These are phyloP conservation scores for Saccharomyces cerevisiae DNA, from an alignment of 805 yeast genomes.

Conservation along the genomic window DNA sequence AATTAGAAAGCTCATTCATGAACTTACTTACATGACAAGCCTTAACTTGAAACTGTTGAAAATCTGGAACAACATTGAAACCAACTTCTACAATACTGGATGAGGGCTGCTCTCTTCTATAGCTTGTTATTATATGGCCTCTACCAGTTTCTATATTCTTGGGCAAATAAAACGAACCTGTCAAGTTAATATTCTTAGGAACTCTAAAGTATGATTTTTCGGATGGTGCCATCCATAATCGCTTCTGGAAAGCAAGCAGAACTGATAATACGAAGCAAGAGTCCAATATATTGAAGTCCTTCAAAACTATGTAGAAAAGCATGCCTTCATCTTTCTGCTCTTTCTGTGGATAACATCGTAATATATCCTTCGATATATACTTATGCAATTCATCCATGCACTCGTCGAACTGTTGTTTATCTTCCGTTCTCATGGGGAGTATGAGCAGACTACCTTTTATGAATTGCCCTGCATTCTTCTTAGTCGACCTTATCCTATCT, in stretches of 20 bases:
- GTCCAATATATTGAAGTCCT: conserved; percentile 16
- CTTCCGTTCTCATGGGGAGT: not conserved
- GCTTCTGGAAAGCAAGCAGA: conserved; percentile 12
- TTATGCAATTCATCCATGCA: conserved; percentile 13
- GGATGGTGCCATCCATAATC: conserved; percentile 7
- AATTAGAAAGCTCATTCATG: conserved; percentile 8
- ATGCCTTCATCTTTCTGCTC: conserved; percentile 1
- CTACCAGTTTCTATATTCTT: conserved; percentile 1
- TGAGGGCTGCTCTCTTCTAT: not conserved
- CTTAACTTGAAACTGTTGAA: conserved; percentile 12
- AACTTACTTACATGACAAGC: conserved; percentile 7
- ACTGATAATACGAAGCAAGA: conserved; percentile 16
- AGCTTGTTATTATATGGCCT: not conserved
- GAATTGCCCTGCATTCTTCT: conserved; percentile 4
- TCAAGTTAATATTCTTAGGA: conserved; percentile 8
- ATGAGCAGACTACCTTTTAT: conserved; percentile 15
- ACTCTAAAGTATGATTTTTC: conserved; percentile 9
- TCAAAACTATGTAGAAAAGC: conserved; percentile 6
- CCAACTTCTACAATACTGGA: not conserved
- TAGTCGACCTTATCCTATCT: conserved; percentile 13
- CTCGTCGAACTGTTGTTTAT: not conserved
- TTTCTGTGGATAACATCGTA: conserved; percentile 3
- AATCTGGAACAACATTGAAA: conserved; percentile 5
- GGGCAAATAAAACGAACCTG: conserved; percentile 16
- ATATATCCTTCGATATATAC: conserved; percentile 11